Evolutionary conservation across 73 alveolate genomes (phyloP), one percentile per base, ranked within the genome.

Genomic region (Stentor roeselii): DNA sequence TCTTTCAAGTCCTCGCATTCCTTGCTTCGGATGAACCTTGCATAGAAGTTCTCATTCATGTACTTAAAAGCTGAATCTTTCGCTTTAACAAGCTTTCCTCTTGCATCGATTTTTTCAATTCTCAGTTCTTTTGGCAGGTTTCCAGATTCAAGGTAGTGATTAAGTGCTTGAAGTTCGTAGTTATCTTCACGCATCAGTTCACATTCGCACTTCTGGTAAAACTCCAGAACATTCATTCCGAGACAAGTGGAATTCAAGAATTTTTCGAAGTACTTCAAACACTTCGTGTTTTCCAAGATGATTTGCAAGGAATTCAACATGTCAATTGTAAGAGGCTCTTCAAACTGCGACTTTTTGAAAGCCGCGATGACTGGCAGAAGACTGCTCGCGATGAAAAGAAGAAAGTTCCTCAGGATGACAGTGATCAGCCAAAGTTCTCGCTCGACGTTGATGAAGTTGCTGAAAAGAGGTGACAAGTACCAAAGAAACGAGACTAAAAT

Each of bases 251-350:
- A 27, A 27, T 40, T 67, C 34, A 67, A 40, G 80, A 67, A 67
- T 2, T 67, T 32, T 1, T 67, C 80, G 34, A 67, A 67, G 37
- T 21, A 21, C 34, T 34, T 27, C 37, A 67, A 30, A 34, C 42
- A 27, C 27, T 21, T 32, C 0, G 80, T 21, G 37, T 67, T 67
- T 67, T 67, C 41, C 41, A 67, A 34, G 0, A 32, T 67, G 1
- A 67, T 21, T 32, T 67, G 42, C 34, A 67, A 67, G 2, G 80
- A 67, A 2, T 40, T 34, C 14, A 67, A 2, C 80, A 67, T 67
- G n/a, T 67, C 80, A 11, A 67, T 67, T 0, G 80, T 67, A 1
- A 67, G 80, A 67, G 80, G 80, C 2, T 67, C 80, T 21, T 21
- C n/a, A 21, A 67, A 67, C 11, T 36, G 37, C 14, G 21, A 14